Conservation (phyloP, 2,329 filamentous ascomycete species). For the Orbilia oligospora region DNA sequence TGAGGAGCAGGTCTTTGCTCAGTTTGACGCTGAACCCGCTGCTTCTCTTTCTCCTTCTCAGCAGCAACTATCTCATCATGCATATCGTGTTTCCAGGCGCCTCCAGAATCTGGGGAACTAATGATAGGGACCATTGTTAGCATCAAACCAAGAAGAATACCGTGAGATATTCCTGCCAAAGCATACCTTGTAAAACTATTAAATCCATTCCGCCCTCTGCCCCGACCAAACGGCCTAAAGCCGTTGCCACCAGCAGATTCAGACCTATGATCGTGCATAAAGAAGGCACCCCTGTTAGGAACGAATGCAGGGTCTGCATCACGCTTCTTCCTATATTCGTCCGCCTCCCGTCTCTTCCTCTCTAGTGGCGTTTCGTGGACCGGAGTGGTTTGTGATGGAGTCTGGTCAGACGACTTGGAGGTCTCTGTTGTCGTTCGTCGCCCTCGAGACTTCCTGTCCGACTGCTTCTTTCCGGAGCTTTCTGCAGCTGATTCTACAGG, state of each 20-base stretch:
- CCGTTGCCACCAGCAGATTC: slow-evolving; percentile 83
- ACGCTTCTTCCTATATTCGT: slow-evolving; percentile 88
- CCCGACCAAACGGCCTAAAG: slow-evolving; percentile 80
- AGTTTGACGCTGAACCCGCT: slow-evolving; percentile 54
- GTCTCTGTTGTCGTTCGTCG: slow-evolving; percentile 65
- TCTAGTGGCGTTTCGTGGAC: slow-evolving; percentile 74
- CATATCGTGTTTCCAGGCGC: slow-evolving; percentile 94
- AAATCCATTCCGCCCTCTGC: slow-evolving; percentile 73
- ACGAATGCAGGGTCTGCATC: slow-evolving; percentile 94
- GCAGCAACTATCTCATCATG: slow-evolving; percentile 74
- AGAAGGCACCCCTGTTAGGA: slow-evolving; percentile 93
- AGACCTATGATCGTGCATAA: slow-evolving; percentile 93
- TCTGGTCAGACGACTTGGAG: slow-evolving; percentile 66
- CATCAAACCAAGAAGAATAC: slow-evolving; percentile 30
- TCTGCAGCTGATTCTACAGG: slow-evolving; percentile 30
- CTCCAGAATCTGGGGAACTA: slow-evolving; percentile 73
- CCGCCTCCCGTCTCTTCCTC: slow-evolving; percentile 84
- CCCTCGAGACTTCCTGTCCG: slow-evolving; percentile 64
- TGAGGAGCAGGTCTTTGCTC: slow-evolving; percentile 51
- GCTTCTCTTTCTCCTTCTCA: slow-evolving; percentile 57
- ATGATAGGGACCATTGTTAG: slow-evolving; percentile 35
- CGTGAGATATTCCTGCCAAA: slow-evolving; percentile 28
- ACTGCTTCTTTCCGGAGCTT: slow-evolving; percentile 28
- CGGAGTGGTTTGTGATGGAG: slow-evolving; percentile 66
- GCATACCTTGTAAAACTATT: slow-evolving; percentile 68